Base-by-base conservation (phyloP, 2,329 filamentous ascomycete species). In the Hawksworthiomyces lignivorus region DNA sequence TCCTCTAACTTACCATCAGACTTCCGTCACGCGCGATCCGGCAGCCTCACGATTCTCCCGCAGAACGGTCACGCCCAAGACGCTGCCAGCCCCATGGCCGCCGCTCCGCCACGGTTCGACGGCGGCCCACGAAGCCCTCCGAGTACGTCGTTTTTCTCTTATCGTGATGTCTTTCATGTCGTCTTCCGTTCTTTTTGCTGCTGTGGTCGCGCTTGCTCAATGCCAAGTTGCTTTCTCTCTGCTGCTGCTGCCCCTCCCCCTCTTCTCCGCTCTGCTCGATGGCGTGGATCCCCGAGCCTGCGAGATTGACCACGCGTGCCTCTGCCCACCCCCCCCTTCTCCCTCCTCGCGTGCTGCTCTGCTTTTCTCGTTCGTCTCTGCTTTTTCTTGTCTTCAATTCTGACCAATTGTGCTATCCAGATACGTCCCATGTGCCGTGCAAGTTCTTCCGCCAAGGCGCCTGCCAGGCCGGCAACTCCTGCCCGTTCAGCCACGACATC, bases 401-500 rank as follows among this genome's bases (percentile, higher is more conserved):
- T 52, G 33, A 49, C 47, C 24, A 21, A 17, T 27, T 32, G 48
- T 43, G 44, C 29, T 20, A 9, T 19, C 41, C 50, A 96, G 90
- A 95, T 64, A 95, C 92, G 15, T 84, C 89, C 48, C 92, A 97
- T 69, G 92, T 98, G 33, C 92, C 92, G 29, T 98, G 92, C 84
- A 97, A 97, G 73, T 98, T 98, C 83, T 98, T 92, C 66, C 82
- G 88, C 41, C 87, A 95, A 69, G 89, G 90, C 61, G 82, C 87
- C 56, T 98, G 92, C 64, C 90, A 97, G 73, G 92, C 92, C 44
- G 92, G 92, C 54, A 86, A 85, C 61, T 87, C 89, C 51, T 98
- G 92, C 68, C 92, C 92, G 30, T 98, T 97, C 66, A 87, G 88
- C 55, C 92, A 98, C 67, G 90, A 94, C 50, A 80, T 92, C 50